Percentiles rank a stretch among this genome's conserved stretches.
Conservation (phyloP, 306 rosid species). For the Sphenostylis stenocarpa region DNA sequence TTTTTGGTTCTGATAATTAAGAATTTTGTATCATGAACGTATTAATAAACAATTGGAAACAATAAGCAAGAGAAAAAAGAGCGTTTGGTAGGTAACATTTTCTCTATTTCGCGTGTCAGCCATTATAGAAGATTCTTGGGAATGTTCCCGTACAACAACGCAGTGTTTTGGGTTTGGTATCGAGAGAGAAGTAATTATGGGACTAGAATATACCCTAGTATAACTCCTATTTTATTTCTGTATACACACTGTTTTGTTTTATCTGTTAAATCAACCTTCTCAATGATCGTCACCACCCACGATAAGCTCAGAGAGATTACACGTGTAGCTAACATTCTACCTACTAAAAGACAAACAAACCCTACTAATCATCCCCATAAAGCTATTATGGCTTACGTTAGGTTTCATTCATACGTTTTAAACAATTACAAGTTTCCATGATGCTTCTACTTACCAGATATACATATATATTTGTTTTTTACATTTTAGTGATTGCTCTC, state of each 20-base stretch:
- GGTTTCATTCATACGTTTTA: background rate
- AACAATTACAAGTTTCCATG: background rate
- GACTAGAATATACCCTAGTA: background rate
- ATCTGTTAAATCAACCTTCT: background rate
- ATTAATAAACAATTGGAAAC: too few relatives aligned
- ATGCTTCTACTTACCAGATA: background rate
- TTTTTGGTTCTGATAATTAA: background rate
- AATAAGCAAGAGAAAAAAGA: too few relatives aligned
- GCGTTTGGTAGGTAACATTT: constrained; percentile 2
- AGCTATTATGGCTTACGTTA: background rate
- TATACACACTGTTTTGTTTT: background rate
- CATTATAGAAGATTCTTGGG: constrained; percentile 19
- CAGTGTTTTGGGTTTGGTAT: constrained; percentile 13
- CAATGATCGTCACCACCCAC: background rate
- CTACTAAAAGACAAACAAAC: background rate
- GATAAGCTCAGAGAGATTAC: background rate
- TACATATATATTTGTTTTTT: background rate
- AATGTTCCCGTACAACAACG: constrained; percentile 29
- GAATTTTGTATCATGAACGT: background rate
- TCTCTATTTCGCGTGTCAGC: constrained; percentile 25
- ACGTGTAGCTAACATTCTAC: background rate
- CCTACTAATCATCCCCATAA: background rate
- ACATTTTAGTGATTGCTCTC: background rate
- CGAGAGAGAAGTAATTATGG: background rate
- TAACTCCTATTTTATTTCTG: background rate